Percentiles rank a stretch among this genome's conserved stretches.
These are phyloP conservation scores for Nephelium lappaceum DNA, from an alignment of 345 rosid genomes.

Conservation along the genomic window DNA sequence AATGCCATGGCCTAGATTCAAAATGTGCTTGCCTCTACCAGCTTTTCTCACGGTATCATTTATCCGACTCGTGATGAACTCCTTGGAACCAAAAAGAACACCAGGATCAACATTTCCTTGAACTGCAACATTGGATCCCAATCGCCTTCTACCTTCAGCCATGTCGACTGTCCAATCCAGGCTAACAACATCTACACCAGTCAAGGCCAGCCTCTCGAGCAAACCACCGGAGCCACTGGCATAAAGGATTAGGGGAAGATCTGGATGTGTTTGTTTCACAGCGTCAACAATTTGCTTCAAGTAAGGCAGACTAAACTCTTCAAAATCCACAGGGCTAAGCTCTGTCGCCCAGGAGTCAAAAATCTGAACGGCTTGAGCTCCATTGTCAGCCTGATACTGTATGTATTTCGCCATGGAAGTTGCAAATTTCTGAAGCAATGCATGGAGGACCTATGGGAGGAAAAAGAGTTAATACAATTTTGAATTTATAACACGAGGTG, in stretches of 20 bases:
- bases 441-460: slow-evolving; percentile 68
- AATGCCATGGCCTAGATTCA: slow-evolving; percentile 96
- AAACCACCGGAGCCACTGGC: slow-evolving; percentile 97
- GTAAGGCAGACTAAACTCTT: slow-evolving; percentile 89
- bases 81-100: slow-evolving; percentile 86
- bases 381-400: slow-evolving; percentile 79
- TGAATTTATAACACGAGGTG: not conserved
- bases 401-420: slow-evolving; percentile 87
- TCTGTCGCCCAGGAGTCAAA: slow-evolving; percentile 99
- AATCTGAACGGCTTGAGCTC: slow-evolving; percentile 98
- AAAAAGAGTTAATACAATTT: slow-evolving; percentile 15
- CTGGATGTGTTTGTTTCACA: slow-evolving; percentile 82
- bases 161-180: slow-evolving; percentile 98
- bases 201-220: slow-evolving; percentile 81
- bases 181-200: slow-evolving; percentile 96
- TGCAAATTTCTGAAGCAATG: slow-evolving; percentile 80
- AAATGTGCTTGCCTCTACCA: slow-evolving; percentile 80
- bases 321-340: slow-evolving; percentile 95
- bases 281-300: slow-evolving; percentile 82
- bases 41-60: slow-evolving; percentile 88
- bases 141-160: slow-evolving; percentile 90
- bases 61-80: slow-evolving; percentile 84
- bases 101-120: slow-evolving; percentile 98
- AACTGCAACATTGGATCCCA: slow-evolving; percentile 78
- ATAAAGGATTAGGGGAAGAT: slow-evolving; percentile 85